Evolutionary conservation across 2,329 filamentous ascomycete genomes (phyloP), one percentile per base, ranked within the genome.

Genomic region (Penicillium brevicompactum): DNA sequence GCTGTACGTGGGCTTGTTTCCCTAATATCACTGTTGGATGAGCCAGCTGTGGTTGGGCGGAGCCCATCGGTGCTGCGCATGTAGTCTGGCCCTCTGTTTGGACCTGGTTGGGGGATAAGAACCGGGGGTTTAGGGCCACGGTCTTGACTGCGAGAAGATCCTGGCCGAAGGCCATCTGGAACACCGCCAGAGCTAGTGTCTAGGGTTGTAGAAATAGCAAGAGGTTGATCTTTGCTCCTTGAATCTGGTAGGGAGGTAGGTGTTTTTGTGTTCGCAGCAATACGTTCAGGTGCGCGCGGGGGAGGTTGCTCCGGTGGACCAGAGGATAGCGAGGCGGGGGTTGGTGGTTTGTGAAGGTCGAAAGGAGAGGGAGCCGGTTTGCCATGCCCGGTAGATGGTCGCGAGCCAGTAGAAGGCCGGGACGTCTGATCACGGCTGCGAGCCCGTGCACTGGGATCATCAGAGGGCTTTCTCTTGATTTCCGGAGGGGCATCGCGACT

Each of bases 401-500:
- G 47, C 62, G 71, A 72, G 30, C 67, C 66, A 9, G 74, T 74
- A 13, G 71, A 69, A 16, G 74, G 67, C 41, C 71, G 70, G 16
- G 64, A 67, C 56, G 76, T 67, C 27, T 74, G 74, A 38, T 79
- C 76, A 8, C 75, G 72, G 53, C 74, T 78, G 53, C 75, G 69
- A 22, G 58, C 53, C 51, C 74, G 70, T 47, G 75, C 60, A 16
- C 65, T 58, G 10, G 70, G 72, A 27, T 78, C 76, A 46, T 75
- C 70, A 8, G 73, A 67, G 31, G 69, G 61, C 50, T 68, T 69
- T 46, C 67, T 66, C 44, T 69, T 57, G n/a, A 53, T 24, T 22
- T 73, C 71, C 21, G 60, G 67, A 6, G 61, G 61, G 49, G 63
- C 70, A 63, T 77, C 74, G 9, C 74, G 74, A 55, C 74, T 76